Evolutionary conservation across 257 asterid genomes (phyloP).

Genomic region (Primulina tabacum): DNA sequence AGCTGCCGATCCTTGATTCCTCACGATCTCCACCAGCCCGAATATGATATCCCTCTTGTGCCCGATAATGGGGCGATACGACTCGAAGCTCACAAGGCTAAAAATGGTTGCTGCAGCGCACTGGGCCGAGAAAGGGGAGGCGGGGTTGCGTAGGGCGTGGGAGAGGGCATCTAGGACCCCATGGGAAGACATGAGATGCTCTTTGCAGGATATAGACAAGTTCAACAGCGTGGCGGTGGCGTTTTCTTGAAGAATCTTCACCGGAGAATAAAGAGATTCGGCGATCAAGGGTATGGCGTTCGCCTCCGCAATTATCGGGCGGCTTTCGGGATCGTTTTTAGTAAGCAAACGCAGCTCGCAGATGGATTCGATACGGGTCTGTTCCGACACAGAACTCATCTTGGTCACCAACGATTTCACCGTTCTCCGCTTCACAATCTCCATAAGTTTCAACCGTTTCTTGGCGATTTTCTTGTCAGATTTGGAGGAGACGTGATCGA

Average conservation of each 20-base stretch:
- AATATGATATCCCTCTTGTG: constrained; percentile 83
- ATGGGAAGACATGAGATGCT: constrained; percentile 62
- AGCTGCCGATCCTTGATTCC: constrained; percentile 51
- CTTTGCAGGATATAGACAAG: constrained; percentile 77
- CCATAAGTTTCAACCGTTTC: constrained; percentile 38
- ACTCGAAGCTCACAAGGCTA: constrained; percentile 60
- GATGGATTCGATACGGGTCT: constrained; percentile 66
- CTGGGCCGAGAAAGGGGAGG: constrained; percentile 64
- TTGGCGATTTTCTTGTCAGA: too few relatives aligned
- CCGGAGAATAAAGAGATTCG: constrained; percentile 75
- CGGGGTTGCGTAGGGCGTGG: constrained; percentile 81
- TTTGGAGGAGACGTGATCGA: too few relatives aligned
- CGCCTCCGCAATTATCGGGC: constrained; percentile 70
- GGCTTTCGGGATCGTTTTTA: constrained; percentile 66
- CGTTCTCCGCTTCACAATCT: constrained; percentile 58
- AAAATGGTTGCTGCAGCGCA: constrained; percentile 85
- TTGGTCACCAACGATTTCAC: constrained; percentile 59
- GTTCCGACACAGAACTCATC: constrained; percentile 86
- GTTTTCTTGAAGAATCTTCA: constrained; percentile 61
- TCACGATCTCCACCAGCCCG: constrained; percentile 66
- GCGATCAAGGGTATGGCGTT: constrained; percentile 72
- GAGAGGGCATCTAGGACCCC: constrained; percentile 93
- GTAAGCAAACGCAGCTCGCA: constrained; percentile 83
- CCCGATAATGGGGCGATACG: constrained; percentile 69
- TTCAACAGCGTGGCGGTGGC: constrained; percentile 85